Percentiles rank a stretch among this genome's conserved stretches.
Evolutionary conservation across 345 rosid genomes (phyloP).

Genomic region (Gossypium australe): DNA sequence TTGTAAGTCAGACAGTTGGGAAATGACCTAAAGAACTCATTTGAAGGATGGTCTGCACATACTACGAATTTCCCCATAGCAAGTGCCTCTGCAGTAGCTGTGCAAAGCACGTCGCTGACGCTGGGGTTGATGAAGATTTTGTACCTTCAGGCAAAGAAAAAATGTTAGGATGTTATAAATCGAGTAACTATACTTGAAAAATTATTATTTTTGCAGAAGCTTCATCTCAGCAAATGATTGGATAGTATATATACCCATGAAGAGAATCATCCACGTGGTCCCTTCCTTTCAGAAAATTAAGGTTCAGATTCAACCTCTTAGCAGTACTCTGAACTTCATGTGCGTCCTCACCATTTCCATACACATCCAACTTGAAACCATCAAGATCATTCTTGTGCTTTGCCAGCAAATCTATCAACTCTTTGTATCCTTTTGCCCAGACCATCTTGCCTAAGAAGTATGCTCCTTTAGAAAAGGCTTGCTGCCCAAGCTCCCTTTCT

Average conservation of each 20-base stretch:
- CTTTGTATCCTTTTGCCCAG: conserved; percentile 99
- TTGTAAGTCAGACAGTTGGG: conserved; percentile 93
- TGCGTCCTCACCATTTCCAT: conserved; percentile 96
- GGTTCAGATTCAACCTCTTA: conserved; percentile 56
- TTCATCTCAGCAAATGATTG: neutral
- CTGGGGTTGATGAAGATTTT: conserved; percentile 97
- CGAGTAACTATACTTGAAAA: neutral
- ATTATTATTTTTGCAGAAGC: neutral
- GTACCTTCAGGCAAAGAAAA: conserved; percentile 59
- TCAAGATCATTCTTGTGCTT: conserved; percentile 74
- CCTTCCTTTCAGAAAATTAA: conserved; percentile 82
- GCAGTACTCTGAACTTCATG: conserved; percentile 75
- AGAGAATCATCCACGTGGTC: conserved; percentile 95
- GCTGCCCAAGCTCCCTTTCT: conserved; percentile 82
- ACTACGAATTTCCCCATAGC: conserved; percentile 98
- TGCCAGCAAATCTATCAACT: conserved; percentile 77
- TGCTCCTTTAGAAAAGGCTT: conserved; percentile 93
- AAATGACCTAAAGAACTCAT: conserved; percentile 91
- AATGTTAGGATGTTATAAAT: neutral
- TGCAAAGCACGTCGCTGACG: conserved; percentile 92
- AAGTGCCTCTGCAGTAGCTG: conserved; percentile 97
- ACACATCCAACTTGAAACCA: conserved; percentile 84
- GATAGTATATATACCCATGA: conserved; percentile 64
- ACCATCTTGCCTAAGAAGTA: conserved; percentile 97
- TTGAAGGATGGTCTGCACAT: conserved; percentile 97